phyloP scores from a whole-genome alignment of 2,329 filamentous ascomycete genomes.

The Pseudogymnoascus sp. region DNA sequence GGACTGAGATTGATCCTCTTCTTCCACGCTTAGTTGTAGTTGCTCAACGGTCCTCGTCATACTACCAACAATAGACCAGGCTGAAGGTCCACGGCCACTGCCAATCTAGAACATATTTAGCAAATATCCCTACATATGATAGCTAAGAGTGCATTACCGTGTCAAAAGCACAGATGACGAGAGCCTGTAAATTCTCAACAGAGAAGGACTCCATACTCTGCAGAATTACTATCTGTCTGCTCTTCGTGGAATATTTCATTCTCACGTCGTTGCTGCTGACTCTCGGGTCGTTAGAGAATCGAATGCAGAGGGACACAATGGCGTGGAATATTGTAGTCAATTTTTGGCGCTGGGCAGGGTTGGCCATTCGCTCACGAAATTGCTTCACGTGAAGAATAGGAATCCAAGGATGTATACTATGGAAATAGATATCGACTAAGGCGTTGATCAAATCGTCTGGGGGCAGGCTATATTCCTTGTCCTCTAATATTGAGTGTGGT shows the following conservation, averaged over 20 bases:
- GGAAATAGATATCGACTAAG: constrained; percentile 27
- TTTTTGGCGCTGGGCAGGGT: constrained; percentile 13
- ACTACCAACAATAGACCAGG: constrained; percentile 29
- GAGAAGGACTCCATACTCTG: constrained; percentile 28
- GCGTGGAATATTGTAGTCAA: constrained; percentile 22
- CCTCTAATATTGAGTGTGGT: background rate
- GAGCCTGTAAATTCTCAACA: constrained; percentile 29
- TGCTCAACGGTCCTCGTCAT: constrained; percentile 30
- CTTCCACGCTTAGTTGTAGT: constrained; percentile 26
- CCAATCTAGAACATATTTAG: constrained; percentile 21
- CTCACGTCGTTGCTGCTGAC: constrained; percentile 13
- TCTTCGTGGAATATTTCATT: constrained; percentile 16
- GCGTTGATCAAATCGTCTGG: constrained; percentile 20
- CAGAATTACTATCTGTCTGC: constrained; percentile 23
- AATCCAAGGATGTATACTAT: constrained; percentile 28
- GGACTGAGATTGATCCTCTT: constrained; percentile 17
- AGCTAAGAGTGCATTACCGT: constrained; percentile 16
- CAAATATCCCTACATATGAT: background rate
- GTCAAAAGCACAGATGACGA: constrained; percentile 29
- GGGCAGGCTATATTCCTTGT: constrained; percentile 10
- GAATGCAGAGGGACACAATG: constrained; percentile 20
- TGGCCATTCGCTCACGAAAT: constrained; percentile 23
- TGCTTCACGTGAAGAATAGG: constrained; percentile 26
- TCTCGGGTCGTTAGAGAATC: constrained; percentile 16
- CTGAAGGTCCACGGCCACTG: constrained; percentile 27